Evolutionary conservation across 2,329 filamentous ascomycete species (phyloP).

Genomic region (Clarireedia monteithiana): DNA sequence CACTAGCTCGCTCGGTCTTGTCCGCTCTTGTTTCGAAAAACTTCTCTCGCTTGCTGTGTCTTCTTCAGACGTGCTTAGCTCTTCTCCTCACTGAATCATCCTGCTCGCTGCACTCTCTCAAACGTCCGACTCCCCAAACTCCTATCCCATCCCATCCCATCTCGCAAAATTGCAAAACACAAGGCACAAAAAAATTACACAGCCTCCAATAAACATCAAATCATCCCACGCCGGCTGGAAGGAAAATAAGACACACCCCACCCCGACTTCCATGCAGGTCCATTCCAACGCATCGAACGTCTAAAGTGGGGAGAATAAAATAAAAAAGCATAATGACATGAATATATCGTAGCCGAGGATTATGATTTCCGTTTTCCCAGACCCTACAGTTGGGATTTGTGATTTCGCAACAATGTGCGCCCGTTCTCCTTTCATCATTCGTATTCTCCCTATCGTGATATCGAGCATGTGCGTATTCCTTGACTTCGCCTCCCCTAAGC

Average conservation of each 20-base stretch:
- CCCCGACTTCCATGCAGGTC: background rate
- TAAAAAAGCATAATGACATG: constrained; percentile 1
- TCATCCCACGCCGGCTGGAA: background rate
- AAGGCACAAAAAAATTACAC: background rate
- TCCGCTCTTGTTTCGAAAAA: background rate
- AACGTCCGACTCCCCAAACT: background rate
- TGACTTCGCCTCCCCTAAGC: no score
- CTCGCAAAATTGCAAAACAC: background rate
- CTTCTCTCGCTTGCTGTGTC: background rate
- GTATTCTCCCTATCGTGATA: no score
- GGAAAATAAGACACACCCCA: background rate
- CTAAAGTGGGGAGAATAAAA: background rate
- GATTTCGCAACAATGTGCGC: background rate
- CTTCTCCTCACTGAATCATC: background rate
- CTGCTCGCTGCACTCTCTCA: no score
- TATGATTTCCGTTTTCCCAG: no score
- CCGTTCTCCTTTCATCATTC: background rate
- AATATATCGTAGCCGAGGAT: background rate
- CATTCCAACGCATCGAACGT: background rate
- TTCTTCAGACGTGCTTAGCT: background rate
- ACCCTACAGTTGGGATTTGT: background rate
- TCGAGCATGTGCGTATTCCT: no score
- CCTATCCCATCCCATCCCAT: background rate
- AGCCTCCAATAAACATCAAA: background rate
- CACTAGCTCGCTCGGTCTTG: background rate